Conservation (phyloP, 257 asterid genomes). For the Solanum acaule region DNA sequence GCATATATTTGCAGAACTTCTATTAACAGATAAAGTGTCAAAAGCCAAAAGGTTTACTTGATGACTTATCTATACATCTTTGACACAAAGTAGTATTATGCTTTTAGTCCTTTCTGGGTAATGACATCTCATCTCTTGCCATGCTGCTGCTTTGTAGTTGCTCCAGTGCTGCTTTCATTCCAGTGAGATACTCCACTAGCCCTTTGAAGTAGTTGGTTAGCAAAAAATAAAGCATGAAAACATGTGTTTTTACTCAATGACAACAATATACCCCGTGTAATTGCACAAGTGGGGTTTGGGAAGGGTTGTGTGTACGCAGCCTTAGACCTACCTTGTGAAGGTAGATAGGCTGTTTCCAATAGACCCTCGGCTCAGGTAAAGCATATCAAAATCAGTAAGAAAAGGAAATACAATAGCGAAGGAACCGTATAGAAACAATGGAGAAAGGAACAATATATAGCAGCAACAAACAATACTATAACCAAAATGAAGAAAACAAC, state of each 20-base stretch:
- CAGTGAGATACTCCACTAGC: constrained; percentile 59
- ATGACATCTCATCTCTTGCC: neutral
- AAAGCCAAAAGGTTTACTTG: neutral
- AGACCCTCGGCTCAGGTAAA: neutral
- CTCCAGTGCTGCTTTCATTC: constrained; percentile 26
- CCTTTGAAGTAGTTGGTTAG: constrained; percentile 8
- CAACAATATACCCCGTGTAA: neutral
- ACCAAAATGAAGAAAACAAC: neutral
- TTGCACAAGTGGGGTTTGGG: neutral
- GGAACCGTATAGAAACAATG: neutral
- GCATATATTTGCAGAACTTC: neutral
- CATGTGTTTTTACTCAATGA: neutral
- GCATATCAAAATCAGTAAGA: neutral
- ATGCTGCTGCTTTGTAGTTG: constrained; percentile 11
- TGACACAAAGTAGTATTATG: neutral
- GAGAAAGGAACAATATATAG: neutral
- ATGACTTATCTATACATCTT: neutral
- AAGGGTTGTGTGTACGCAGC: neutral
- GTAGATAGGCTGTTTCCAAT: neutral
- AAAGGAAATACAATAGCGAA: neutral
- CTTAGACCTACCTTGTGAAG: neutral
- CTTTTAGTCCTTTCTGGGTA: neutral
- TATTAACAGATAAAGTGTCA: neutral
- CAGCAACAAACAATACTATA: neutral
- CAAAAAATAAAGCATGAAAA: neutral